Evolutionary conservation across 2,329 filamentous ascomycete genomes (phyloP).

Genomic region (Pseudocercospora vitis): DNA sequence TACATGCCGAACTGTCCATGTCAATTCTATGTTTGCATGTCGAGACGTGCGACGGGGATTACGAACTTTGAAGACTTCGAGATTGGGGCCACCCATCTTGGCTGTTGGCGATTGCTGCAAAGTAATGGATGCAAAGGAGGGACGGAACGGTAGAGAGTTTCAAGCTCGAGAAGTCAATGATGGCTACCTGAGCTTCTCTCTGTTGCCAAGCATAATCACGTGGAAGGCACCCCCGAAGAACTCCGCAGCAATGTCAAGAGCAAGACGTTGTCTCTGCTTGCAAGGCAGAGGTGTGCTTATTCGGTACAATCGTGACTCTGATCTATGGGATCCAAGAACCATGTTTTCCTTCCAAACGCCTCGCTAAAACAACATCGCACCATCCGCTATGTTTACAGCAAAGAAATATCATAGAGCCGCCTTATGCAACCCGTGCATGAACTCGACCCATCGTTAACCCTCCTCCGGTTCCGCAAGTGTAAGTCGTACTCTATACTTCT

Average conservation of each 20-base stretch:
- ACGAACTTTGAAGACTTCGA: conserved; percentile 89
- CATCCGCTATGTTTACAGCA: conserved; percentile 12
- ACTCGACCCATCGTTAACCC: too few relatives aligned
- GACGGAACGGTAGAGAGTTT: neutral
- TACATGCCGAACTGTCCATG: conserved; percentile 85
- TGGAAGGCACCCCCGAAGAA: neutral
- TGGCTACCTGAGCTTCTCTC: conserved; percentile 5
- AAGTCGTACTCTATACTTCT: conserved; percentile 11
- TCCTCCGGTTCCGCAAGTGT: neutral
- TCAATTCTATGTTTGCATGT: neutral
- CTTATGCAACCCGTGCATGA: too few relatives aligned
- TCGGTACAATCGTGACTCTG: conserved; percentile 6
- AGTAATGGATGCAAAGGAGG: too few relatives aligned
- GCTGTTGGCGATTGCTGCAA: neutral
- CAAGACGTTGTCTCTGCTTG: neutral
- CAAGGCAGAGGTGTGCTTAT: neutral
- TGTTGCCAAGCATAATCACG: neutral
- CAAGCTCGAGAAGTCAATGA: conserved; percentile 11
- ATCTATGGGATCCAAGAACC: conserved; percentile 8
- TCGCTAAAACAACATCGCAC: conserved; percentile 19
- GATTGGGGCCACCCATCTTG: conserved; percentile 76
- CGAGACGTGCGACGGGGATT: neutral
- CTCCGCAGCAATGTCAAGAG: neutral
- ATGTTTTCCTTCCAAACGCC: conserved; percentile 17
- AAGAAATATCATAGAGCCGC: neutral